Evolutionary conservation across 345 rosid species (phyloP), one percentile per base, ranked within the genome.

Genomic region (Cochlearia excelsa): DNA sequence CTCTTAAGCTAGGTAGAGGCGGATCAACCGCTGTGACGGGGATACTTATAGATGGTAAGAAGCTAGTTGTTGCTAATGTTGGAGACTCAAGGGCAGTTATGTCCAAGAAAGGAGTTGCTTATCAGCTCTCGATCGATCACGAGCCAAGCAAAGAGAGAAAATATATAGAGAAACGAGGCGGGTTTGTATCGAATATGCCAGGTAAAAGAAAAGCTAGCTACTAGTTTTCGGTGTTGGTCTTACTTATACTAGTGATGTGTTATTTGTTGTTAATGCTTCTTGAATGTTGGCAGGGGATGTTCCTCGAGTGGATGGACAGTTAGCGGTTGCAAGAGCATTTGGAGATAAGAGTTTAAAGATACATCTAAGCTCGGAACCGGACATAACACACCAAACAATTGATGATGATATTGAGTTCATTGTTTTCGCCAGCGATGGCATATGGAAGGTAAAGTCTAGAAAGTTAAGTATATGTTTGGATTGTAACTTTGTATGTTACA

Each of bases 11-110:
- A 9, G 97, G 97, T 43, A 81, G 77, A 74, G 97, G 97, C 28
- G 97, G 97, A 42, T 90, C 97, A 44, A 90, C 97, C 0, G 90
- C 97, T 26, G 97, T 90, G 26, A 87, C 97, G 1, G 97, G 90
- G 5, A 90, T 90, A 10, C 74, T 90, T 9, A 81, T 90, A 23
- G 74, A 90, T 65, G 87, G 92, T 56, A 70, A 74, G 73, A 83
- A 78, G 74, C 82, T 87, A 30, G 77, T 84, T 43, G 87, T 90
- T 61, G 90, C 85, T 46, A 90, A 90, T 71, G 92, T 90, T 28
- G 97, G 97, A 34, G 97, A 90, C 79, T 90, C 97, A 23, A 82
- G 97, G 26, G 97, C 97, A 46, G 95, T 90, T 43, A 57, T 87
- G 54, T 73, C 75, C 66, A 80, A 71, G 77, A 84, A 80, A 4